Conservation (phyloP, 2,329 filamentous ascomycete species). For the Dothistroma septosporum region DNA sequence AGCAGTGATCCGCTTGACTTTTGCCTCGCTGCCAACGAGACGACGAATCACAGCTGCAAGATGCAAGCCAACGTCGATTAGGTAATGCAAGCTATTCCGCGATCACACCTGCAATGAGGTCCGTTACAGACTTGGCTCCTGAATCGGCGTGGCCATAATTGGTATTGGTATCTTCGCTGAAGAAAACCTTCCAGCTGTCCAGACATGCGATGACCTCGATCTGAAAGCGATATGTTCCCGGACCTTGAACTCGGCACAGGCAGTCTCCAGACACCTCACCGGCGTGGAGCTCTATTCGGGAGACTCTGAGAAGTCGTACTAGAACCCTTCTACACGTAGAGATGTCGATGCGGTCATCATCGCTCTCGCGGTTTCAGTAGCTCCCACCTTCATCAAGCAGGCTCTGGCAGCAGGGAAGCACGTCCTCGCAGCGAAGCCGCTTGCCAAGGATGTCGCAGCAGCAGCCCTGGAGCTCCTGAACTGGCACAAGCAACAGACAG, state of each 20-base stretch:
- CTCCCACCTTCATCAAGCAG: constrained; percentile 48
- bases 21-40: constrained; percentile 51
- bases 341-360: constrained; percentile 52
- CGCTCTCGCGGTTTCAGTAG: constrained; percentile 42
- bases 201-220: constrained; percentile 46
- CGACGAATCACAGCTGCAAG: constrained; percentile 60
- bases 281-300: constrained; percentile 56
- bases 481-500: constrained; percentile 44
- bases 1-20: constrained; percentile 48
- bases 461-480: constrained; percentile 46
- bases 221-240: constrained; percentile 66
- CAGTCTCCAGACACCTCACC: constrained; percentile 39
- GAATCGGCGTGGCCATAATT: constrained; percentile 57
- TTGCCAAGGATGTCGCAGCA: constrained; percentile 51
- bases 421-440: constrained; percentile 55
- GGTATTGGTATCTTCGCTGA: constrained; percentile 60
- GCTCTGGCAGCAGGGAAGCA: constrained; percentile 51
- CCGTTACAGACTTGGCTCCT: background rate
- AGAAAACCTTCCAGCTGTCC: constrained; percentile 60
- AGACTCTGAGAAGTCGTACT: constrained; percentile 44
- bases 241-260: constrained; percentile 54
- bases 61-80: constrained; percentile 74
- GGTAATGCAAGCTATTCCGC: constrained; percentile 41
- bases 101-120: no score
- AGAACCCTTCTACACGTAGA: constrained; percentile 40